Base-by-base conservation (phyloP, 495 filamentous ascomycete species). In the Penicillium maclennaniae region DNA sequence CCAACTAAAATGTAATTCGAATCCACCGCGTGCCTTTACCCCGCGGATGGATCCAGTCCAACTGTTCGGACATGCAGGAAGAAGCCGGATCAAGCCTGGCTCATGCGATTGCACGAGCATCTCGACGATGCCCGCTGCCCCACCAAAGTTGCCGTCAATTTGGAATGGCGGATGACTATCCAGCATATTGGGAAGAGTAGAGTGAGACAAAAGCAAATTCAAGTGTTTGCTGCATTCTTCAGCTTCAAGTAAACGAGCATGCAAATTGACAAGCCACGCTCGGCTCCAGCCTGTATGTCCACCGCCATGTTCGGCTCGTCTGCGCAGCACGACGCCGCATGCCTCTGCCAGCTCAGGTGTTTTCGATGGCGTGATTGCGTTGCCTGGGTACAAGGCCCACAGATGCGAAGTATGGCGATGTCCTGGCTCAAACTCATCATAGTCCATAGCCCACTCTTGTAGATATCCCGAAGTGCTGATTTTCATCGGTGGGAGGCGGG, bases 101-200 rank as follows among this genome's bases (percentile, higher is more conserved):
- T 71, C 66, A 47, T 81, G 76, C 41, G 72, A 77, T 59, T 81
- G 78, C 17, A 82, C 45, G 19, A 82, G 51, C 72, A 76, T 75
- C 58, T 81, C 79, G 9, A 73, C 55, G 20, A 82, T 69, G 4
- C 70, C 77, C 6, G 75, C 73, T 4, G 65, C 68, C 21, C 69
- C 69, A 1, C 79, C 79, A 59, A 79, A 80, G 53, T 80, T 80
- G 7, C 78, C 79, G 53, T 82, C 79, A 27, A 82, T 80, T 58
- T 80, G 76, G 38, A 76, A 73, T 34, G 69, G 69, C 6, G 67
- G 69, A 49, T 79, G 70, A 6, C 66, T 74, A 43, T 78, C 74
- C 28, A 71, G 61, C 19, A 78, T 53, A 50, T 75, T 77, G 6
- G 61, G 66, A 9, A 70, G 54, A 0, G 76, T 75, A 9, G 68